Percentiles rank a stretch among this genome's conserved stretches.
Evolutionary conservation across 225 moss, liverwort and hornwort species (phyloP).

Genomic region (Pleurozium schreberi): DNA sequence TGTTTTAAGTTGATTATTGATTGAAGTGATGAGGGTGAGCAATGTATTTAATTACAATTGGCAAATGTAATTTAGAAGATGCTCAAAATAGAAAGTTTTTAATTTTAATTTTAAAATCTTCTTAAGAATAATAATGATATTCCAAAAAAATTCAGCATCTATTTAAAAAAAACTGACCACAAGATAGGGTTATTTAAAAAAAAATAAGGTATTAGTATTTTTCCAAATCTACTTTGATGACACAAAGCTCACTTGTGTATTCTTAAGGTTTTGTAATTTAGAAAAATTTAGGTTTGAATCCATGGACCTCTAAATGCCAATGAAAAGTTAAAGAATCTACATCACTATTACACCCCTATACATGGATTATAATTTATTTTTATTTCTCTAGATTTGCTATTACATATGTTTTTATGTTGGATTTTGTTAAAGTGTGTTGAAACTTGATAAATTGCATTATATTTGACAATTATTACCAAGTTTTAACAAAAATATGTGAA

Average conservation of each 20-base stretch:
- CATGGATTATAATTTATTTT: no score
- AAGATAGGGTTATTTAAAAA: no score
- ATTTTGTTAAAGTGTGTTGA: background rate
- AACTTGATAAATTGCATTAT: background rate
- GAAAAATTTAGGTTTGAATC: background rate
- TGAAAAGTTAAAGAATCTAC: background rate
- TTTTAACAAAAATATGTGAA: background rate
- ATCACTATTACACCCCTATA: no score
- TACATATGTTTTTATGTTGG: background rate
- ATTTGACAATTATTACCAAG: background rate
- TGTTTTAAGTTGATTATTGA: background rate
- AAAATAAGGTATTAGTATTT: background rate
- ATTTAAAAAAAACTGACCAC: no score
- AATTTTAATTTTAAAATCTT: no score
- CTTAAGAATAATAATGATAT: background rate
- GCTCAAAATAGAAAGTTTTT: no score
- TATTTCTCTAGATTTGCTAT: background rate
- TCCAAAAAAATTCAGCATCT: background rate
- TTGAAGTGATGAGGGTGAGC: background rate
- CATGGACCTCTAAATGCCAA: background rate
- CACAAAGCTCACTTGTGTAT: rapidly evolving
- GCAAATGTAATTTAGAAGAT: background rate
- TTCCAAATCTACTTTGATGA: background rate
- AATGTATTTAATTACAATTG: background rate
- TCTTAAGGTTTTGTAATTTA: background rate